Evolutionary conservation across 2,329 filamentous ascomycete species (phyloP), one percentile per base, ranked within the genome.

Genomic region (Xylaria sp.): DNA sequence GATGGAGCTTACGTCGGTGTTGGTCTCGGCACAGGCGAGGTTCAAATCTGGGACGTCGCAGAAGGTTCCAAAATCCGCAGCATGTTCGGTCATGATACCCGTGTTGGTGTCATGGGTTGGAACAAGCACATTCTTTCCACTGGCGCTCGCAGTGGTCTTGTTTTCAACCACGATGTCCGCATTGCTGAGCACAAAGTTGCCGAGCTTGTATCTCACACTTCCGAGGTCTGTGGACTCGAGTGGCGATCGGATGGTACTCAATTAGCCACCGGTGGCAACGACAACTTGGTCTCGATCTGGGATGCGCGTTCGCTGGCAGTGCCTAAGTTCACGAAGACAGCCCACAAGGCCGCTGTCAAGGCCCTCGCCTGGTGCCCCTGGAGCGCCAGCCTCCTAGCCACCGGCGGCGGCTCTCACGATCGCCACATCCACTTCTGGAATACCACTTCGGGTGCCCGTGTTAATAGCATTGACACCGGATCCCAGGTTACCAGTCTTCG

Each of bases 341-440:
- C 99, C 83, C 94, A 99, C 83, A 94, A 94, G 77, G 94, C 94
- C 59, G 94, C 94, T 50, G 92, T 99, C 78, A 99, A 99, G 85
- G 94, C 94, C 60, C 85, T 99, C 51, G 90, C 92, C 65, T 99
- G 94, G 94, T 99, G 94, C 82, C 94, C 94, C 49, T 99, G 94
- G 94, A 94, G 96, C 79, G 87, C 91, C 76, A 97, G 97, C 82
- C 86, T 97, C 54, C 88, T 99, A 52, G 94, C 94, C 59, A 97
- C 94, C 49, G 94, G 94, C 59, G 94, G 94, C 72, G 94, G 94
- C 68, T 95, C 91, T 49, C 95, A 97, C 76, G 94, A 99, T 75
- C 90, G 92, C 68, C 90, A 97, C 78, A 99, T 99, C 76, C 94
- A 99, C 81, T 99, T 99, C 85, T 99, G 94, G 94, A 99, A 99